A percentile compares a stretch with the other conserved stretches of the same genome.
Conservation (phyloP, 106 monocot genomes). For the Dioscorea dumetorum region DNA sequence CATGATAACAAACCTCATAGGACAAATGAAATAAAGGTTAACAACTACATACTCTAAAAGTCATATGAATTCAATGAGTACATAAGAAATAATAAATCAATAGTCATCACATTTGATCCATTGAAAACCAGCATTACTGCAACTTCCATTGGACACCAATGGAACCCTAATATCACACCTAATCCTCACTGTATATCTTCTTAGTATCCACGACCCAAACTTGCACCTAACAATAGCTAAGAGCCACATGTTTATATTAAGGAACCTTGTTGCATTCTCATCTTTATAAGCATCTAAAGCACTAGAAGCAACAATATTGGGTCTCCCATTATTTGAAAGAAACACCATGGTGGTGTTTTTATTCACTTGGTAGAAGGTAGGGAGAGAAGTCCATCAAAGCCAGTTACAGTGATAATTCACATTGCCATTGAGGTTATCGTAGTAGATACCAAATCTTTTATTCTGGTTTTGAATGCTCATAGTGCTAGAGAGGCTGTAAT, state of each 20-base stretch:
- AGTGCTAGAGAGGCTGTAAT: slow-evolving; percentile 50
- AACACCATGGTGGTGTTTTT: slow-evolving; percentile 41
- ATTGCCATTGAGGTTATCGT: slow-evolving; percentile 44
- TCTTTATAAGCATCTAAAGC: too few species aligned
- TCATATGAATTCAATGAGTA: background rate
- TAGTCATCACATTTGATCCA: too few species aligned
- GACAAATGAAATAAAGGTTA: too few species aligned
- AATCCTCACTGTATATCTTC: too few species aligned
- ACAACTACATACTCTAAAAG: too few species aligned
- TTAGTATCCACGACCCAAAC: too few species aligned
- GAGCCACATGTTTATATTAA: too few species aligned
- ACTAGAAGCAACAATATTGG: background rate
- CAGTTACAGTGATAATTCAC: slow-evolving; percentile 38
- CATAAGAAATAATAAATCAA: too few species aligned
- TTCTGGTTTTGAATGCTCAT: slow-evolving; percentile 76
- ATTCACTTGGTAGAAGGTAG: slow-evolving; percentile 57
- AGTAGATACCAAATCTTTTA: slow-evolving; percentile 58
- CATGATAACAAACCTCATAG: too few species aligned
- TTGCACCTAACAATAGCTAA: too few species aligned
- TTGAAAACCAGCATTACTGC: too few species aligned
- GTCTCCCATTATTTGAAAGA: slow-evolving; percentile 30
- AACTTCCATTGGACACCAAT: background rate
- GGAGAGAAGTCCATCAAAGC: slow-evolving; percentile 37
- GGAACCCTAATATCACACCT: background rate
- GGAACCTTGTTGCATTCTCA: too few species aligned